Base-by-base conservation (phyloP, 2,329 filamentous ascomycete species). In the Plectosphaerella cucumerina region DNA sequence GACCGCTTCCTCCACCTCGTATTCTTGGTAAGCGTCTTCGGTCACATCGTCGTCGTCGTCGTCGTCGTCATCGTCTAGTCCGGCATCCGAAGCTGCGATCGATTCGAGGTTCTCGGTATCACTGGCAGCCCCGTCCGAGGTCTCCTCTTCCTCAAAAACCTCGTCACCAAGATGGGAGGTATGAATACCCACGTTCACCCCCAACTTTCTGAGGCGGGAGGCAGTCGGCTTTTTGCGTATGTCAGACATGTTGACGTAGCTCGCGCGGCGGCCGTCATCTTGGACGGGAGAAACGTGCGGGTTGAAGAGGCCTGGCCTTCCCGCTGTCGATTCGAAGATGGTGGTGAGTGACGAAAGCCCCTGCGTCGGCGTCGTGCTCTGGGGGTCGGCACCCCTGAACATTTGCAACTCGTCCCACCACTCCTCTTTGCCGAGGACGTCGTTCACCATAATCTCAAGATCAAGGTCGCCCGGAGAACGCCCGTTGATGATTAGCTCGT, bases 391-490 rank as follows among this genome's bases (percentile, higher is more conserved):
- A 35, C 75, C 75, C 23, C 81, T 72, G 11, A 80, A 66, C 42
- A 70, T 74, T 58, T 86, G 83, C 4, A 94, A 71, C 41, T 92
- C 86, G 46, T 85, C 78, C 90, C 90, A 96, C 90, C 90, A 96
- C 31, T 86, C 81, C 60, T 94, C 86, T 10, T 84, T 80, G 56
- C 80, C 79, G 14, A 96, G 69, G 5, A 84, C 77, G 20, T 82
- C 76, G 53, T 90, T 78, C 14, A 94, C 83, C 10, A 82, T 70
- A 15, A 77, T 73, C 22, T 56, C 55, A 15, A 51, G 42, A 47
- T 85, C 78, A 5, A 77, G 72, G 46, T 77, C 75, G 12, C 76
- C 68, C 18, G 71, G 61, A 3, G 50, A 70, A 20, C 78, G 75
- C 1, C 89, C 90, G 57, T 94, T 90, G 47, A 95, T 80, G 50